These are phyloP conservation scores for Phlegmacium glaucopus DNA, from an alignment of 768 basidiomycete genomes.

Conservation along the genomic window DNA sequence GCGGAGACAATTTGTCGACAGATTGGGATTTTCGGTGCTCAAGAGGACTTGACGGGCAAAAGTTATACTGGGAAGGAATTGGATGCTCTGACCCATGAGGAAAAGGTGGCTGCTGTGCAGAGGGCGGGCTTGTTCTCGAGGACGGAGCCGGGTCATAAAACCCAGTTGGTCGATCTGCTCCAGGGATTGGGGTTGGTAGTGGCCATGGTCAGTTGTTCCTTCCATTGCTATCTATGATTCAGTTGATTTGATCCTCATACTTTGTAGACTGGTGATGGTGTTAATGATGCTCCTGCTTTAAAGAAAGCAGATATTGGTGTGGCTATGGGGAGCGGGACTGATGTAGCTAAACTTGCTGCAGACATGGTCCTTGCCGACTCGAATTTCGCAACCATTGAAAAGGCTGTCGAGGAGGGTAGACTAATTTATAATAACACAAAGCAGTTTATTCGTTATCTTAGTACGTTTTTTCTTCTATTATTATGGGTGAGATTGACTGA, in stretches of 20 bases:
- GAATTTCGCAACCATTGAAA: slow-evolving; percentile 96
- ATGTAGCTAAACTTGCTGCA: slow-evolving; percentile 96
- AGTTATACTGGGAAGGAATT: slow-evolving; percentile 94
- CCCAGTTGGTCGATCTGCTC: slow-evolving; percentile 88
- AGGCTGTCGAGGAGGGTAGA: slow-evolving; percentile 95
- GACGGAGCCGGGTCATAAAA: slow-evolving; percentile 95
- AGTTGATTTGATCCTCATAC: background rate
- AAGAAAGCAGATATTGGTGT: slow-evolving; percentile 98
- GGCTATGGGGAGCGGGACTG: slow-evolving; percentile 98
- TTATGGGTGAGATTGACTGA: background rate
- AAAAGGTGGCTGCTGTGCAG: slow-evolving; percentile 86
- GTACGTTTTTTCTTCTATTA: slow-evolving; percentile 39
- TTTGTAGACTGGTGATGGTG: slow-evolving; percentile 87
- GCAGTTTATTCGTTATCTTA: slow-evolving; percentile 99
- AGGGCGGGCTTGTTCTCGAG: slow-evolving; percentile 87
- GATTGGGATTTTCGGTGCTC: slow-evolving; percentile 86
- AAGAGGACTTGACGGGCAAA: slow-evolving; percentile 91
- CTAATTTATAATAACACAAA: slow-evolving; percentile 99
- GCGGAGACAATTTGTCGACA: slow-evolving; percentile 96
- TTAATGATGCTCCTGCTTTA: slow-evolving; percentile 96
- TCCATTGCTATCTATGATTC: background rate
- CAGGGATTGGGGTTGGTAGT: slow-evolving; percentile 92
- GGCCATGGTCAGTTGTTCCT: slow-evolving; percentile 68
- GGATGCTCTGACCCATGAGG: slow-evolving; percentile 72
- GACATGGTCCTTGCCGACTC: slow-evolving; percentile 98